Base-by-base conservation (phyloP, 2,329 filamentous ascomycete species). In the Pseudohalonectria lignicola region DNA sequence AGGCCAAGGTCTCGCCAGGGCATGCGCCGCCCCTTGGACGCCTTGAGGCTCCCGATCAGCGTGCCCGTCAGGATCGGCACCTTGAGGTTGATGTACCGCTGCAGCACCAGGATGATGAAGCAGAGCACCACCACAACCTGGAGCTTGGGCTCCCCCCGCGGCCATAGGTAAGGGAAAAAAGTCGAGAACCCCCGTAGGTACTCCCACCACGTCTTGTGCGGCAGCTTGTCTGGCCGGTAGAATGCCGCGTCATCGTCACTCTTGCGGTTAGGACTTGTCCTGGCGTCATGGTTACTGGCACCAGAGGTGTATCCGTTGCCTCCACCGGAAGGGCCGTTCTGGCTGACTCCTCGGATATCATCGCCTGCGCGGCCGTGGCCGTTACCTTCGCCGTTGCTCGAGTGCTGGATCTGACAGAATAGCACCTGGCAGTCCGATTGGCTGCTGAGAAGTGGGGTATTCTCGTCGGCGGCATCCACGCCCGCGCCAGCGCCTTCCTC, bases 111-210 rank as follows among this genome's bases (percentile, higher is more conserved):
- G 34, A 98, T 71, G 26, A 76, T 37, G 52, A 96, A 88, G 61
- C 92, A 96, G 34, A 87, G 51, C 16, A 93, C 56, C 17, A 95
- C 86, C 39, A 88, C 72, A 17, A 86, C 47, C 62, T 95, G 82
- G 39, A 98, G 67, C 45, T 68, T 72, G 5, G 54, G 31, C 28
- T 86, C 79, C 53, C 88, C 90, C 51, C 79, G 82, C 1, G 92
- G 92, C 92, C 92, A 98, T 41, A 96, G 75, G 54, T 96, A 98
- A 0, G 88, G 90, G 56, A 96, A 93, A 61, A 98, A 94, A 37
- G 95, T 69, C 11, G 82, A 84, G 59, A 96, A 98, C 33, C 90
- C 87, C 45, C 82, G 79, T 43, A 95, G 66, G 57, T 98, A 98
- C 54, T 96, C 88, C 78, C 84, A 94, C 92, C 92, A 98, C 37